These are phyloP conservation scores for Trypanosoma caninum DNA, from an alignment of 208 protist genomes.

Conservation along the genomic window DNA sequence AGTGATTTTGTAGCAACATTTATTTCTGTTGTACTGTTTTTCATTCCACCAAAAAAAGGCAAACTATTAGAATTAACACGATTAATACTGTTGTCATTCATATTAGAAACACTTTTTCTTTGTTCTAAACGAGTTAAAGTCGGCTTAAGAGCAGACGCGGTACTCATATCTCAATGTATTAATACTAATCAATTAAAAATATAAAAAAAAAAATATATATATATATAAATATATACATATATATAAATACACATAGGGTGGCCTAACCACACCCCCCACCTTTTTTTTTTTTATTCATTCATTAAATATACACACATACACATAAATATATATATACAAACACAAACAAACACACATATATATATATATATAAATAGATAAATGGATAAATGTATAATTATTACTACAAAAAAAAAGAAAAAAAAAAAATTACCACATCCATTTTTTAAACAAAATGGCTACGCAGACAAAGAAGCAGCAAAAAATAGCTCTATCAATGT, in stretches of 20 bases:
- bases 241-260: not conserved
- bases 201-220: slow-evolving; percentile 3
- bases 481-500: slow-evolving; percentile 9
- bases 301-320: not conserved
- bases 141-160: no score
- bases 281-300: not conserved
- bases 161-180: no score
- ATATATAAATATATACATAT: slow-evolving; percentile 15
- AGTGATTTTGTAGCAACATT: slow-evolving; percentile 19
- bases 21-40: slow-evolving; percentile 2
- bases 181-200: not conserved
- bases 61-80: not conserved
- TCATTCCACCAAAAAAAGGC: not conserved
- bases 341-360: not conserved
- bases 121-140: no score
- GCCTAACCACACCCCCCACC: not conserved
- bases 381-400: not conserved
- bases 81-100: not conserved
- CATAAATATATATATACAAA: slow-evolving; percentile 6
- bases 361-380: not conserved
- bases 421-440: not conserved
- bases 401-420: not conserved
- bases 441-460: slow-evolving; percentile 22
- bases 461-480: not conserved
- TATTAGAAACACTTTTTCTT: not conserved